A percentile compares a stretch with the other conserved stretches of the same genome.
These are phyloP conservation scores for Sporisorium scitamineum DNA, from an alignment of 1,284 basidiomycete genomes.

Conservation along the genomic window DNA sequence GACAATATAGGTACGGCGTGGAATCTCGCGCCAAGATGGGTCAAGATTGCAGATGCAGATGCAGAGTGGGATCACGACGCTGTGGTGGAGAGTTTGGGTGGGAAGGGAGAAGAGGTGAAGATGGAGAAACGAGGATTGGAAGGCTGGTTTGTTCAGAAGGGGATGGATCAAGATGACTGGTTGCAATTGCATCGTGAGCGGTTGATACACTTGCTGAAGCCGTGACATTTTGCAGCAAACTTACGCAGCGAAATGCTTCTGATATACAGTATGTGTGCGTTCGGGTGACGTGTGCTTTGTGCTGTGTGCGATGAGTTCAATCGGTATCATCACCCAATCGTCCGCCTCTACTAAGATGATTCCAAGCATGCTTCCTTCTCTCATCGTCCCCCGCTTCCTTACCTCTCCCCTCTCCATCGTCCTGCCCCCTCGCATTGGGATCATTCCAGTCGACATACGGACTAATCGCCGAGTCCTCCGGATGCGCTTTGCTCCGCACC, in stretches of 20 bases:
- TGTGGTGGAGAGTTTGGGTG: slow-evolving; percentile 2
- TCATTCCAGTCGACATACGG: slow-evolving; percentile 42
- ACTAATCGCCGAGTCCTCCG: slow-evolving; percentile 44
- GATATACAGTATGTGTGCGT: no score
- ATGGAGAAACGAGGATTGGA: slow-evolving; percentile 81
- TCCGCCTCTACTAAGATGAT: slow-evolving; percentile 43
- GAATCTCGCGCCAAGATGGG: slow-evolving; percentile 30
- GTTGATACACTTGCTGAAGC: slow-evolving; percentile 15
- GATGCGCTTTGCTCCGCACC: slow-evolving; percentile 32
- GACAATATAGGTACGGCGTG: slow-evolving; percentile 37
- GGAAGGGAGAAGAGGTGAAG: slow-evolving; percentile 70
- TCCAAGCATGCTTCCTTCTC: slow-evolving; percentile 33
- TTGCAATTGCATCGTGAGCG: slow-evolving; percentile 14
- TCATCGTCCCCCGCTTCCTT: neutral
- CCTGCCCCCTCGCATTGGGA: neutral
- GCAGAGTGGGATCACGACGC: slow-evolving; percentile 12
- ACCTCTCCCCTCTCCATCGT: neutral
- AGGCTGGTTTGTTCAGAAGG: slow-evolving; percentile 73
- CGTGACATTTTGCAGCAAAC: neutral
- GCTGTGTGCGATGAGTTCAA: neutral
- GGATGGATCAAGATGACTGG: slow-evolving; percentile 66
- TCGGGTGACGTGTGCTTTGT: neutral
- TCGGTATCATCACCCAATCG: slow-evolving; percentile 49
- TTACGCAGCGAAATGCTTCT: no score
- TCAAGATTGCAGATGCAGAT: slow-evolving; percentile 2